Evolutionary conservation across 2,329 filamentous ascomycete genomes (phyloP), one percentile per base, ranked within the genome.

Genomic region (Colletotrichum eleusines): DNA sequence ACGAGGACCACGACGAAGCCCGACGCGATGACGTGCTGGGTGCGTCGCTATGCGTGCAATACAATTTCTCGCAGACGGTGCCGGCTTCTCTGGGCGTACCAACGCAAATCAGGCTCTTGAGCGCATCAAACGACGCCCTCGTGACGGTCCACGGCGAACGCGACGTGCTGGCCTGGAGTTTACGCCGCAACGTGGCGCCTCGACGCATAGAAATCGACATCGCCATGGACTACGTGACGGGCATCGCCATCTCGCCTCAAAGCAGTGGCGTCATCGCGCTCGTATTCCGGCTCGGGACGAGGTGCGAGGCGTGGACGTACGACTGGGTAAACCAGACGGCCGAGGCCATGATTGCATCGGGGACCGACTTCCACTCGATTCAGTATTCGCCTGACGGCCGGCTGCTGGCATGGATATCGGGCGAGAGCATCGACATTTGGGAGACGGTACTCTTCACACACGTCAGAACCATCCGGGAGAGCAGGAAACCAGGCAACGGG

Each of bases 301-400:
- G 18, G 26, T 46, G 58, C 35, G 64, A 68, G 51, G 51, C 51
- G 1, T 71, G 64, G 51, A 59, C 40, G 4, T 59, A 54, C 38
- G 44, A 71, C 46, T 69, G 53, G 69, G 31, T 14, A 9, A 48
- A 16, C 31, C 35, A 20, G 33, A 59, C 46, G 1, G 46, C 33
- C 14, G 69, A 71, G 33, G 64, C 44, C 8, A 18, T n/a, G 23
- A n/a, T 46, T 12, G 33, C 40, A 35, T 40, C 64, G 33, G 69
- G 69, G 2, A 5, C 12, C 16, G 53, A 68, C 16, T 53, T 63
- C 16, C 64, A 71, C 31, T 53, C 65, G 8, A 28, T 62, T 7
- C 69, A 63, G 46, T 68, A 59, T 38, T 71, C 64, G 31, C 69
- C 64, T 3, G 64, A 68, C 31, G 69, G 69, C 14, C 33, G 69